phyloP scores from a whole-genome alignment of 192 early-diverging fungal species.

The Physocladia obscura region DNA sequence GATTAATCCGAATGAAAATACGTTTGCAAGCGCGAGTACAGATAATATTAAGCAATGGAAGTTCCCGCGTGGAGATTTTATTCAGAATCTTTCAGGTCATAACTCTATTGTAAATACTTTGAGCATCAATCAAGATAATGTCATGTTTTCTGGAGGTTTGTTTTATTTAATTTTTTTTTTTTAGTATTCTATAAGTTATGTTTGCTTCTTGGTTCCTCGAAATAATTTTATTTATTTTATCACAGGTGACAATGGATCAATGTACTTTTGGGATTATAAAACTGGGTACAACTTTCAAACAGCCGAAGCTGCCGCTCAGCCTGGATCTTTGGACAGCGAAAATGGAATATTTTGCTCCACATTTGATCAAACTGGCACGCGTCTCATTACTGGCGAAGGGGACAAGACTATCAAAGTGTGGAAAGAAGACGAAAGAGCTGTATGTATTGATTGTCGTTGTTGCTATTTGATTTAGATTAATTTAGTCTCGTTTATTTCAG shows the following conservation, averaged over 20 bases:
- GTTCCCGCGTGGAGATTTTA: slow-evolving; percentile 90
- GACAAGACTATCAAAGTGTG: slow-evolving; percentile 99
- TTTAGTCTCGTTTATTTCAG: slow-evolving; percentile 8
- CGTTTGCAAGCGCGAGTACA: slow-evolving; percentile 79
- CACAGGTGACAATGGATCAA: slow-evolving; percentile 86
- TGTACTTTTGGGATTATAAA: slow-evolving; percentile 98
- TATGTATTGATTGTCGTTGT: slow-evolving; percentile 23
- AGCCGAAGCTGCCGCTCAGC: slow-evolving; percentile 82
- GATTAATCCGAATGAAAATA: slow-evolving; percentile 89
- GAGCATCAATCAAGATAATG: slow-evolving; percentile 84
- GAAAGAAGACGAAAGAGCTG: slow-evolving; percentile 81
- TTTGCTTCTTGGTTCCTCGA: neutral
- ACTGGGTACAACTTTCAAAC: slow-evolving; percentile 95
- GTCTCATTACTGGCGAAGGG: slow-evolving; percentile 96
- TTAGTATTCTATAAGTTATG: neutral
- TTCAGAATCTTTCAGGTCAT: slow-evolving; percentile 89
- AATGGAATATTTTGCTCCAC: slow-evolving; percentile 92
- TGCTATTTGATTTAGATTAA: neutral
- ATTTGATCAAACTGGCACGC: slow-evolving; percentile 92
- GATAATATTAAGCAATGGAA: slow-evolving; percentile 98
- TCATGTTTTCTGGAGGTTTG: slow-evolving; percentile 89
- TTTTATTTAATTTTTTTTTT: too few relatives aligned
- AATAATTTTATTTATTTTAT: neutral
- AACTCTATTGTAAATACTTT: slow-evolving; percentile 89
- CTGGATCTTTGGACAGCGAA: slow-evolving; percentile 94